Base-by-base conservation (phyloP, 306 rosid genomes). In the Oemleria cerasiformis region DNA sequence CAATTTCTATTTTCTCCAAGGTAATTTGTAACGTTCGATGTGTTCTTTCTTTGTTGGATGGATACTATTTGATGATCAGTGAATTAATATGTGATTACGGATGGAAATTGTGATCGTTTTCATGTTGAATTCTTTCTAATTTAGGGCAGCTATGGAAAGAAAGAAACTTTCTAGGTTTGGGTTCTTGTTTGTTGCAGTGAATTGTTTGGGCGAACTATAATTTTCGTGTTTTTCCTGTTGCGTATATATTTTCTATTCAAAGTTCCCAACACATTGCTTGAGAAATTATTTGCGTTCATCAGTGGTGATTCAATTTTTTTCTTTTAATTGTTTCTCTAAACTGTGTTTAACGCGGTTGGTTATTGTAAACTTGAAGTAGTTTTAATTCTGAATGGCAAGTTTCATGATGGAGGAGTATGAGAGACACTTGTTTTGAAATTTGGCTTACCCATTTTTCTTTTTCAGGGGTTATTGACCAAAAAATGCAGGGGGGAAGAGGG, bases 401-500 rank as follows among this genome's bases (percentile, higher is more conserved):
- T 63, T 60, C 17, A 8, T n/a, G 50, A 9, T 4, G 13, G 7
- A 20, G 34, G 61, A 14, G 3, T 13, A 36, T 43, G 39, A 53
- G 44, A 45, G 17, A 14, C 36, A 30, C 25, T 16, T 38, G 56
- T 57, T 16, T 19, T 38, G 19, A 65, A 63, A 25, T 16, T 57
- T 42, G 30, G 7, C 54, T 16, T 61, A 40, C 17, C 48, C 4
- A 4, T 6, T 75, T 34, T 60, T 17, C 5, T 55, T 43, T 34
- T 75, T 6, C 70, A 73, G 87, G 77, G 64, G 34, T 70, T n/a
- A 38, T 73, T 19, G 10, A 41, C 57, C 54, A 62, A 61, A 84
- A 71, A 66, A 92, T 92, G 97, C 88, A 81, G 66, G 81, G 93
- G 49, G 78, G 86, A 12, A 66, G 90, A 70, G 89, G 87, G 53